Evolutionary conservation across 371 early-diverging fungal genomes (phyloP), one percentile per base, ranked within the genome.

Genomic region (Mortierella sp.): DNA sequence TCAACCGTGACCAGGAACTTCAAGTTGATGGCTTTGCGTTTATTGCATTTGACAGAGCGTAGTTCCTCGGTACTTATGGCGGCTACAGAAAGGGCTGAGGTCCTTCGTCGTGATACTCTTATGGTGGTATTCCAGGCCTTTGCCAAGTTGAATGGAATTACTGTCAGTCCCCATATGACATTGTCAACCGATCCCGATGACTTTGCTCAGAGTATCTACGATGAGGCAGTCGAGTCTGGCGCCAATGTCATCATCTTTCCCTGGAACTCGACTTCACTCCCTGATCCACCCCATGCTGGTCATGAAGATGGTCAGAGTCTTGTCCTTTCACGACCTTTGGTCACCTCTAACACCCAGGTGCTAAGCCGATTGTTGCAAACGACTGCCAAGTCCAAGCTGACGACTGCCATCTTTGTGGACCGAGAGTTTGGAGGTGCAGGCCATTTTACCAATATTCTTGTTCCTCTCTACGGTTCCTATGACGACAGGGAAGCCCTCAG

Each of bases 101-200:
- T 91, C 7, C 66, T 90, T 23, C 82, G 85, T 2, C 76, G 84
- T 7, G 96, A 96, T 59, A 89, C 95, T 2, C 83, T 93, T 7
- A 81, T 95, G 71, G 88, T 86, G n/a, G 92, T 94, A 47, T 87
- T 96, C 71, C 85, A 92, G 15, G 91, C 96, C 0, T 95, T 94
- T 82, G 90, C 90, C n/a, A 87, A 84, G n/a, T 84, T 95, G 23
- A 89, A 89, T 66, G 81, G 87, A 6, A 83, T 94, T 56, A 71
- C 75, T 0, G 76, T 88, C 30, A 66, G 83, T 7, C 73, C 86
- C 15, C 68, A 73, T 7, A 73, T 90, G 70, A 62, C 74, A 14
- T 60, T 87, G 25, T 74, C 82, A 9, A 81, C 85, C 14, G 79
- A 79, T 50, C 79, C 82, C 7, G 84, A 85, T 47, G 87, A 87